A percentile compares a stretch with the other conserved stretches of the same genome.
Conservation (phyloP, 306 rosid species). For the Styphnolobium japonicum region DNA sequence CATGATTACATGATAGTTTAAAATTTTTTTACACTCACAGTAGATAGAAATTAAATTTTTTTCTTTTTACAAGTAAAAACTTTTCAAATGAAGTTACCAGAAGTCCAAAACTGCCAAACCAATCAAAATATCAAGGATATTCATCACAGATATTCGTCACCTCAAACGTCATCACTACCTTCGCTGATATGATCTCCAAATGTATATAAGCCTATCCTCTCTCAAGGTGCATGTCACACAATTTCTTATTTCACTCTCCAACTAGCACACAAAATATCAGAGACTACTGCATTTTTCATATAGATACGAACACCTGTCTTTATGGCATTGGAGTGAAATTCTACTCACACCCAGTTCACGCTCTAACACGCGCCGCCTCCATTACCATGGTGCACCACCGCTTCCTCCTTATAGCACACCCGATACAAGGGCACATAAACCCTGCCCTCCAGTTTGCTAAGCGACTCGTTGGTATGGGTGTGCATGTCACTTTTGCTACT, state of each 20-base stretch:
- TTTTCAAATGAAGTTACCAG: no score
- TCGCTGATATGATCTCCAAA: background rate
- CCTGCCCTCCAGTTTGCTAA: slow-evolving; percentile 47
- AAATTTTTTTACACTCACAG: no score
- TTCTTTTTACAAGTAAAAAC: no score
- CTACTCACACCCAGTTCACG: background rate
- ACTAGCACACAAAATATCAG: background rate
- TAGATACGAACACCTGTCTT: no score
- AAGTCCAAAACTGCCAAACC: no score
- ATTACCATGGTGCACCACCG: slow-evolving; percentile 23
- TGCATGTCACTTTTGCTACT: slow-evolving; percentile 37
- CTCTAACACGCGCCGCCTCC: background rate
- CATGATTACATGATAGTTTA: no score
- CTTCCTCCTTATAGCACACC: slow-evolving; percentile 39
- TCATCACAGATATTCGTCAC: slow-evolving; percentile 10
- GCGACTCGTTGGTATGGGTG: slow-evolving; percentile 28
- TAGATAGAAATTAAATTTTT: no score
- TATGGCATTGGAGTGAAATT: background rate
- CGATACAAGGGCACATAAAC: slow-evolving; percentile 53
- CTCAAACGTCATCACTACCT: background rate
- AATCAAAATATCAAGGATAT: no score
- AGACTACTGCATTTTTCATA: no score
- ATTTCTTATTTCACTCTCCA: background rate
- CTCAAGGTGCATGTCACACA: background rate
- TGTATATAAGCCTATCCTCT: background rate